Evolutionary conservation across 768 basidiomycete species (phyloP).

Genomic region (Russula sp.): DNA sequence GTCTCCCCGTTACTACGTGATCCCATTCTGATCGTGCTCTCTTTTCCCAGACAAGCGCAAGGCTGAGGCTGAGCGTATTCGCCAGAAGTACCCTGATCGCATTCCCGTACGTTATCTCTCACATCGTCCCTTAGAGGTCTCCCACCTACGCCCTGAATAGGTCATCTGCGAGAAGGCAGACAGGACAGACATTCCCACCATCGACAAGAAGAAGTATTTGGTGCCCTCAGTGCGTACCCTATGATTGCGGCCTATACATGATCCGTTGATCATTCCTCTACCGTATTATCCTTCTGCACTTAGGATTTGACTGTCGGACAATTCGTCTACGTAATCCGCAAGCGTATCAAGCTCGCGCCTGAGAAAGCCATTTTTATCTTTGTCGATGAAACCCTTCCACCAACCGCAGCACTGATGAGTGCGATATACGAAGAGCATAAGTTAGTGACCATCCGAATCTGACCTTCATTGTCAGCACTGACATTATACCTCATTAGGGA

Average conservation of each 20-base stretch:
- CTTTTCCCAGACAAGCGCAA: conserved; percentile 86
- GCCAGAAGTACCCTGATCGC: conserved; percentile 98
- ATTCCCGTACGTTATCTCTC: conserved; percentile 70
- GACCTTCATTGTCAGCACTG: neutral
- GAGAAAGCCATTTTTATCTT: conserved; percentile 99
- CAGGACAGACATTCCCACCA: conserved; percentile 95
- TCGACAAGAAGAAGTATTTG: conserved; percentile 99
- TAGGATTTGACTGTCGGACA: conserved; percentile 97
- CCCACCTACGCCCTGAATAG: conserved; percentile 36
- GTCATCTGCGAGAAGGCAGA: conserved; percentile 99
- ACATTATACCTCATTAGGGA: conserved; percentile 52
- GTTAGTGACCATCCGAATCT: conserved; percentile 36
- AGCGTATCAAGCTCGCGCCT: conserved; percentile 98
- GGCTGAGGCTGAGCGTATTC: conserved; percentile 96
- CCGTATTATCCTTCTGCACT: neutral
- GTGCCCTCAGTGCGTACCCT: conserved; percentile 77
- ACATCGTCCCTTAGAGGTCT: neutral
- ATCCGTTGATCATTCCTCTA: conserved; percentile 11
- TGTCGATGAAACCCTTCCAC: conserved; percentile 96
- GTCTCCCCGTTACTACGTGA: conserved; percentile 27
- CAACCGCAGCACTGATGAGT: conserved; percentile 97
- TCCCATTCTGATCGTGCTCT: conserved; percentile 33
- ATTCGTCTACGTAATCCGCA: conserved; percentile 99
- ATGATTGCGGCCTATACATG: conserved; percentile 7
- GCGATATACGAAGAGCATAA: conserved; percentile 99